These are phyloP conservation scores for Penicillium macrosclerotiorum DNA, from an alignment of 495 filamentous ascomycete genomes.

Conservation along the genomic window DNA sequence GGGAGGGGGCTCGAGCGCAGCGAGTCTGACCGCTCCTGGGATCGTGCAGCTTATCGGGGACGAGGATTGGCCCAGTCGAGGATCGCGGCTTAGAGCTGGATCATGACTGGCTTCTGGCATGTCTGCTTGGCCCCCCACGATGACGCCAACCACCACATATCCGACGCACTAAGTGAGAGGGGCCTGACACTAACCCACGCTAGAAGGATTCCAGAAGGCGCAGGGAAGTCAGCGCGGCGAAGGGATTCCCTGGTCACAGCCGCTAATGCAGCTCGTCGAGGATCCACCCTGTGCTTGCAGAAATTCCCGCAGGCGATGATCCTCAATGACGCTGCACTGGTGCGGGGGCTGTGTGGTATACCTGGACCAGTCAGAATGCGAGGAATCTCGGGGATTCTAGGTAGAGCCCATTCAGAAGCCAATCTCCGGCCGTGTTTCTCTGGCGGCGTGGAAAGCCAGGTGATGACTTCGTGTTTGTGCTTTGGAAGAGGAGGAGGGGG, in stretches of 20 bases:
- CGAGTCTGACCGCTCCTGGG: slow-evolving; percentile 19
- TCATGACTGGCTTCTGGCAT: background rate
- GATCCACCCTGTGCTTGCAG: slow-evolving; percentile 21
- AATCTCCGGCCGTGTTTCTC: background rate
- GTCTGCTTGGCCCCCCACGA: background rate
- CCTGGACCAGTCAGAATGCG: background rate
- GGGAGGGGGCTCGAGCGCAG: slow-evolving; percentile 13
- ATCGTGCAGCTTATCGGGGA: slow-evolving; percentile 16
- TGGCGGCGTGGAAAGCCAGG: background rate
- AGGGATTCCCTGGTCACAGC: background rate
- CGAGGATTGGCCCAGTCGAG: no score
- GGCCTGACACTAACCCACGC: slow-evolving; percentile 11
- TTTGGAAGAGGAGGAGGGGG: no score
- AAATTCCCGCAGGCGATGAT: slow-evolving; percentile 23
- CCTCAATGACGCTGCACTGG: slow-evolving; percentile 5
- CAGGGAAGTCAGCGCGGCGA: slow-evolving; percentile 10
- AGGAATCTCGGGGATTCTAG: background rate
- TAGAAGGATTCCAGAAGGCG: slow-evolving; percentile 8
- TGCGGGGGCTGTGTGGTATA: slow-evolving; percentile 2
- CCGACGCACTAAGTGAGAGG: background rate
- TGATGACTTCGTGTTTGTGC: no score
- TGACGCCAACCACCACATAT: slow-evolving; percentile 7
- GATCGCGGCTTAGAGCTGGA: no score
- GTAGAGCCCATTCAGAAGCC: slow-evolving; percentile 11
- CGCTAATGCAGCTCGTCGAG: slow-evolving; percentile 17